Base-by-base conservation (phyloP, 192 early-diverging fungal genomes). In the Coemansia sp. region DNA sequence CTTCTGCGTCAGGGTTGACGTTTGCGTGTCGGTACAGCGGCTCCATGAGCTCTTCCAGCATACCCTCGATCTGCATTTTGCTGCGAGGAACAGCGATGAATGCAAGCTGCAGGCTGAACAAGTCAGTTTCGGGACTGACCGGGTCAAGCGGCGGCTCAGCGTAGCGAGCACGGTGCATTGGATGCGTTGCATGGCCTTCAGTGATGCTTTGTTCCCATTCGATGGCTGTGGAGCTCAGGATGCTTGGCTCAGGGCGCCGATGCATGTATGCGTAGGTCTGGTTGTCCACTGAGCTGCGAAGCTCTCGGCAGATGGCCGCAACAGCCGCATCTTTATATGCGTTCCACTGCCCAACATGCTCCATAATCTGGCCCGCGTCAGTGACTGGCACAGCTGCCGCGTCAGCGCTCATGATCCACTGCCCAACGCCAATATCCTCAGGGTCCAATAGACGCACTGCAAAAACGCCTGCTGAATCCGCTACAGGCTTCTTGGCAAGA, bases 121-220 rank as follows among this genome's bases (percentile, higher is more conserved):
- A 62, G 38, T 86, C 69, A 1, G 80, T 63, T 0, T 66, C 73
- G 1, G 78, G 76, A 3, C 49, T 17, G 25, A 87, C 66, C 1
- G 81, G 73, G 9, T 52, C 59, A 49, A 89, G 84, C 3, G 88
- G 88, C 10, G 82, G 75, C 22, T 83, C 62, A 4, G 86, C 76
- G 17, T 83, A 70, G 7, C 88, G 66, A 17, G 87, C 79, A 50
- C 86, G 85, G 55, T 88, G 83, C 88, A 89, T 89, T 8, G 88
- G 88, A 56, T 89, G 88, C 0, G 86, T 85, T n/a, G 87, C 82
- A 65, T 89, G 88, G 12, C 88, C 88, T 55, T 89, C 88, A 7
- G 86, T 52, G 15, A 89, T 70, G 54, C 71, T 67, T 65, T 89
- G 87, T 53, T 89, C 88, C 88, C 88, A 89, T 38, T 85, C 86